Evolutionary conservation across 2,329 filamentous ascomycete species (phyloP).

Genomic region (Colletotrichum siamense): DNA sequence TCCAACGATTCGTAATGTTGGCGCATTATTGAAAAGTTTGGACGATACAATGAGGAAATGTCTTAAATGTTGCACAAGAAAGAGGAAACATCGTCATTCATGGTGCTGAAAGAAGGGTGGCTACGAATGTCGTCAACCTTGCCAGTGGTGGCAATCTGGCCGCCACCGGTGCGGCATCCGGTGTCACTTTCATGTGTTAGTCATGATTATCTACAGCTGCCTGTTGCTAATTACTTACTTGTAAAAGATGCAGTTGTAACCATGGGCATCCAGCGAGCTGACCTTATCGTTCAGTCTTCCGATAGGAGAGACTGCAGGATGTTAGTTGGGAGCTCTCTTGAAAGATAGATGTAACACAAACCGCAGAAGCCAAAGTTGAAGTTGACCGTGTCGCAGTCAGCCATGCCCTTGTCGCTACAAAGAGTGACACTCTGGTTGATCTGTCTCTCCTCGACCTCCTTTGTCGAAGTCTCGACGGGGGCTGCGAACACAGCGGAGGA

Average conservation of each 20-base stretch:
- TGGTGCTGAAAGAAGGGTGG: constrained; percentile 1
- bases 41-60: background rate
- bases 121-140: constrained; percentile 1
- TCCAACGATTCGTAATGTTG: background rate
- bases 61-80: constrained; percentile 7
- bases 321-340: background rate
- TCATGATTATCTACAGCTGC: background rate
- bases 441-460: background rate
- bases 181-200: background rate
- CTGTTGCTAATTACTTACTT: background rate
- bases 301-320: background rate
- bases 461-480: background rate
- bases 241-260: constrained; percentile 15
- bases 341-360: background rate
- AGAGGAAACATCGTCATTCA: constrained; percentile 19
- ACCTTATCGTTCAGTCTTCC: constrained; percentile 13
- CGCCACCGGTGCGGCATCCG: constrained; percentile 4
- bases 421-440: constrained; percentile 3
- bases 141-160: constrained; percentile 9
- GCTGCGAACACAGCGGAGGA: constrained; percentile 1
- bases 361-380: constrained; percentile 16
- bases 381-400: constrained; percentile 7
- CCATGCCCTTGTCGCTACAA: constrained; percentile 7
- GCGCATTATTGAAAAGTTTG: background rate
- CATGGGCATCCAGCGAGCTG: constrained; percentile 11